phyloP scores from a whole-genome alignment of 331 rosid species.

The Cydonia oblonga region DNA sequence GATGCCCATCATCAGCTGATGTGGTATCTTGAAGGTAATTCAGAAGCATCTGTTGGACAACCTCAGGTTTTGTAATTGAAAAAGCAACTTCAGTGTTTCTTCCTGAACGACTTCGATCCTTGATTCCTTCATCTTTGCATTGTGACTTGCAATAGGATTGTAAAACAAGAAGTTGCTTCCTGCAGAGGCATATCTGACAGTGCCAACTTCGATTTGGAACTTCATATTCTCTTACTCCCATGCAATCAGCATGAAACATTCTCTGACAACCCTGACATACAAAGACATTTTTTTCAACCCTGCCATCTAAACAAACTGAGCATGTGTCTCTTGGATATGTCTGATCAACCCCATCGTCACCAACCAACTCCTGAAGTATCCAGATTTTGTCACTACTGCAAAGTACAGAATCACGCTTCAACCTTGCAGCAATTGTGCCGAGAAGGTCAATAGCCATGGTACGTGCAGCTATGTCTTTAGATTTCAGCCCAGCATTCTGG shows the following conservation, averaged over 20 bases:
- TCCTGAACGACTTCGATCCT: slow-evolving; percentile 25
- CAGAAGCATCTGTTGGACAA: slow-evolving; percentile 85
- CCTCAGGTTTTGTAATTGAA: slow-evolving; percentile 45
- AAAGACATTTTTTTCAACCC: slow-evolving; percentile 39
- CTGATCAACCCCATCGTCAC: slow-evolving; percentile 30
- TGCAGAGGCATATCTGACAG: slow-evolving; percentile 75
- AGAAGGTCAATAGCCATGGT: slow-evolving; percentile 92
- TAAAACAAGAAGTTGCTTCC: slow-evolving; percentile 72
- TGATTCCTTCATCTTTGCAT: slow-evolving; percentile 39
- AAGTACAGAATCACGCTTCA: slow-evolving; percentile 85
- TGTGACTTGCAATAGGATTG: slow-evolving; percentile 79
- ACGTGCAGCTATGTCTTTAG: slow-evolving; percentile 81
- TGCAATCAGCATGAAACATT: slow-evolving; percentile 77
- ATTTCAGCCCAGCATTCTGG: slow-evolving; percentile 82
- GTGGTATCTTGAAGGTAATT: slow-evolving; percentile 75
- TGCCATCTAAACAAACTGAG: slow-evolving; percentile 60
- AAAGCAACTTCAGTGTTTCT: slow-evolving; percentile 30
- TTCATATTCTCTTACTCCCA: slow-evolving; percentile 64
- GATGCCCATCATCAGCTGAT: slow-evolving; percentile 75
- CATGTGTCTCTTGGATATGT: slow-evolving; percentile 51
- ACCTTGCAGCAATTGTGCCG: slow-evolving; percentile 96
- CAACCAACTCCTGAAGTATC: slow-evolving; percentile 59
- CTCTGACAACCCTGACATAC: slow-evolving; percentile 69
- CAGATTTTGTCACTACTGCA: slow-evolving; percentile 69
- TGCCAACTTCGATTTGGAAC: slow-evolving; percentile 66